phyloP scores from a whole-genome alignment of 805 yeast genomes.

The Candida verbasci region DNA sequence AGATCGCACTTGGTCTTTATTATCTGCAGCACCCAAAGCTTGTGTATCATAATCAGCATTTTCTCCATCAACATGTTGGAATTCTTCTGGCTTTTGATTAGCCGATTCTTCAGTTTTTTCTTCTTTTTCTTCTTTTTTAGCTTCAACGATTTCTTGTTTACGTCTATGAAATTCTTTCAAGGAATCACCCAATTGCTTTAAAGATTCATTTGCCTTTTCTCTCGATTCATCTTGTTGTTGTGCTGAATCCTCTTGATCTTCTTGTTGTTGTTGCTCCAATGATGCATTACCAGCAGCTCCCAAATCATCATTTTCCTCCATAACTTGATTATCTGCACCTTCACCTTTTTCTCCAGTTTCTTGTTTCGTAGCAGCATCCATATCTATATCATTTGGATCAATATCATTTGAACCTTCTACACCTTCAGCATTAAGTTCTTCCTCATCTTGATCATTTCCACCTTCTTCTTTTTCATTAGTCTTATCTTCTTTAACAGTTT shows the following conservation, averaged over 20 bases:
- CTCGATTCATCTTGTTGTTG: constrained; percentile 49
- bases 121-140: constrained; percentile 45
- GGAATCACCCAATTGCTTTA: constrained; percentile 88
- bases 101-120: constrained; percentile 50
- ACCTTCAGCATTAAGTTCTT: constrained; percentile 44
- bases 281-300: constrained; percentile 62
- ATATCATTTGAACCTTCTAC: constrained; percentile 50
- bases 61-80: constrained; percentile 78
- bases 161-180: constrained; percentile 89
- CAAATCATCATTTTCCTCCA: constrained; percentile 59
- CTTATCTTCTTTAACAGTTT: constrained; percentile 24
- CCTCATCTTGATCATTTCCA: constrained; percentile 28
- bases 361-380: constrained; percentile 57
- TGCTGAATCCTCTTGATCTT: constrained; percentile 40
- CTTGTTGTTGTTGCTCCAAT: constrained; percentile 35
- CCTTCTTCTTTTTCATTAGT: constrained; percentile 38
- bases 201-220: constrained; percentile 66
- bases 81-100: constrained; percentile 75
- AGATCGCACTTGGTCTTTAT: constrained; percentile 66
- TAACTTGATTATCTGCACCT: constrained; percentile 54
- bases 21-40: constrained; percentile 84
- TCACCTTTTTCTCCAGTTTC: constrained; percentile 57
- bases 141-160: constrained; percentile 79
- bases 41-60: constrained; percentile 78
- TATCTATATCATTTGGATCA: constrained; percentile 43